Base-by-base conservation (phyloP, 441 rosid species). In the Erysimum cheiri region DNA sequence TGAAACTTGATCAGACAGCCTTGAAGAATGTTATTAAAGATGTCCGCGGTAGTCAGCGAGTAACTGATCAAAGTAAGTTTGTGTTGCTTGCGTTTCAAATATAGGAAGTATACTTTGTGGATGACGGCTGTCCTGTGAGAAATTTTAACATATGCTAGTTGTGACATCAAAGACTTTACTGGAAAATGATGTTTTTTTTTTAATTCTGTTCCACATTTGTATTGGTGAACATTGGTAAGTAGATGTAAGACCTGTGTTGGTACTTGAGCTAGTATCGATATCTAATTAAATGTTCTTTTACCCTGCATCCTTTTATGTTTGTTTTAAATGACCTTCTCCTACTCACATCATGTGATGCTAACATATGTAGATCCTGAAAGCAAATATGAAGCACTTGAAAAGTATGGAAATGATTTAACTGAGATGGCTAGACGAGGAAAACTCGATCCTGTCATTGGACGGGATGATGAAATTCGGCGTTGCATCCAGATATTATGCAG, bases 341-440 rank as follows among this genome's bases (percentile, higher is more conserved):
- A 6, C 55, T 33, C 22, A 62, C 29, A 12, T 66, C 9, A 24
- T 4, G 5, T 72, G 48, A 67, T 59, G 43, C 31, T 73, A 52
- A 48, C 40, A 9, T 31, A 47, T 71, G 48, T 75, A 87, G 91
- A 87, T 76, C 93, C 91, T 70, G 93, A 87, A 79, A 88, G 87
- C 24, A 85, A 39, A 10, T 91, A 85, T 61, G 92, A 93, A 60
- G 96, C 94, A 24, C 71, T 93, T 71, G 87, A 89, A 81, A 89
- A 90, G 26, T 91, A 89, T 33, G 98, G 98, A 9, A 80, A 87
- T 52, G 97, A 93, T 60, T 88, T 93, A 3, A 95, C 92, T n/a
- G 97, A 93, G 77, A 90, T 85, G 73, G 98, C 98, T 11, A 87
- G 80, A 78, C 81, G 82, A 68, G 96, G 97, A 11, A 91, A 93